Evolutionary conservation across 768 basidiomycete species (phyloP).

Genomic region (Porphyrellus cyaneotinctus): DNA sequence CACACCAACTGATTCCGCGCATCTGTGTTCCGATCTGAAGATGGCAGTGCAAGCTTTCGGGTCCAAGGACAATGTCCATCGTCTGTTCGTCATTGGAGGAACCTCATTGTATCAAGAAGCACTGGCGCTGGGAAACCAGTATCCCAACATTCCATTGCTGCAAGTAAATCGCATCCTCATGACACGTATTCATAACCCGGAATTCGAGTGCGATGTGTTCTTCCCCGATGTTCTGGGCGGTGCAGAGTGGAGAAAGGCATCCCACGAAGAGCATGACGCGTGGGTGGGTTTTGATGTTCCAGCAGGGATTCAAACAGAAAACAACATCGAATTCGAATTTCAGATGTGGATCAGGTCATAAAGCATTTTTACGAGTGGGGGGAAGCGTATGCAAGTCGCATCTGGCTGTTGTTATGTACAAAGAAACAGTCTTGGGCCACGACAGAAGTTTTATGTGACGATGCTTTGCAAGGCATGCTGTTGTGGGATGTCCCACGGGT

Average conservation of each 20-base stretch:
- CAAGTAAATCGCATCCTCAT: conserved; percentile 78
- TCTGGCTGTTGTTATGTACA: conserved; percentile 1
- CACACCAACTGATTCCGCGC: conserved; percentile 19
- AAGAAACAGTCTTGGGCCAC: not conserved
- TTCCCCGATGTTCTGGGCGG: conserved; percentile 66
- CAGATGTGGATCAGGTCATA: conserved; percentile 84
- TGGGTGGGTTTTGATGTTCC: conserved; percentile 85
- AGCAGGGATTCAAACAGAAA: conserved; percentile 73
- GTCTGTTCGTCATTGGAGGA: conserved; percentile 90
- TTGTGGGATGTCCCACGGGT: not conserved
- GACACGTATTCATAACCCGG: conserved; percentile 73
- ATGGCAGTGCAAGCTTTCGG: conserved; percentile 15
- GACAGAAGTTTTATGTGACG: not conserved
- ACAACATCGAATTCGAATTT: conserved; percentile 81
- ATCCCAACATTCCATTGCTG: conserved; percentile 33
- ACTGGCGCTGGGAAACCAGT: conserved; percentile 36
- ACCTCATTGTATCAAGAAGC: conserved; percentile 74
- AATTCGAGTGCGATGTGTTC: conserved; percentile 85
- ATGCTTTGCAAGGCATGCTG: not conserved
- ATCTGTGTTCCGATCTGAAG: conserved; percentile 26
- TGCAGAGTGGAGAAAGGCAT: conserved; percentile 52
- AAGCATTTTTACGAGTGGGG: conserved; percentile 12
- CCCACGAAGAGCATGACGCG: conserved; percentile 58
- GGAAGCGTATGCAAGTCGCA: not conserved
- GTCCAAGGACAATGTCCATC: conserved; percentile 37